phyloP scores from a whole-genome alignment of 345 rosid species.

The Eucalyptus decipiens region DNA sequence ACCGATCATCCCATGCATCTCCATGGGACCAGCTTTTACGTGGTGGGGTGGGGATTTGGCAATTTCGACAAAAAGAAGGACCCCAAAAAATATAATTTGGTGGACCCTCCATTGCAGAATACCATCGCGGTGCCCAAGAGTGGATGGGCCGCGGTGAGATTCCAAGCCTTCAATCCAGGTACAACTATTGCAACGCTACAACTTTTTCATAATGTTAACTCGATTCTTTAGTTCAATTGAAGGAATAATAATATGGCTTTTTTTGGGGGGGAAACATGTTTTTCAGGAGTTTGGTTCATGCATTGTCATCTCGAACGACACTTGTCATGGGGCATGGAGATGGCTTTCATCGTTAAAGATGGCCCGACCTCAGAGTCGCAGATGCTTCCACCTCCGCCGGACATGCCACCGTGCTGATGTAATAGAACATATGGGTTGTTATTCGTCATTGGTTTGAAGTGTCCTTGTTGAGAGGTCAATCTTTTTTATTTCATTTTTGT shows the following conservation, averaged over 20 bases:
- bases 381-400: conserved; percentile 17
- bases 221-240: not conserved
- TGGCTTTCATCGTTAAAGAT: conserved; percentile 16
- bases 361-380: not conserved
- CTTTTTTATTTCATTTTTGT: not conserved
- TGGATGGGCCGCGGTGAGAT: conserved; percentile 31
- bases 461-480: not conserved
- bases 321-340: conserved; percentile 28
- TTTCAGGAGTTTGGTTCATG: conserved; percentile 30
- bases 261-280: not conserved
- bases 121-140: conserved; percentile 23
- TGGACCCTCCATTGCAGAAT: conserved; percentile 19
- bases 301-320: conserved; percentile 38
- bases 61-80: conserved; percentile 15
- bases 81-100: conserved; percentile 17
- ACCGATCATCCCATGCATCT: conserved; percentile 40
- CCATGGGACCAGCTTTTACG: conserved; percentile 34
- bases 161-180: conserved; percentile 25
- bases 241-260: not conserved
- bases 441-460: not conserved
- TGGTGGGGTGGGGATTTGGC: conserved; percentile 38
- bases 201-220: not conserved
- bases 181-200: not conserved
- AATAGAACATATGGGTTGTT: not conserved
- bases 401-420: conserved; percentile 22